Conservation (phyloP, 2,329 filamentous ascomycete genomes). For the Exserohilum turcica region DNA sequence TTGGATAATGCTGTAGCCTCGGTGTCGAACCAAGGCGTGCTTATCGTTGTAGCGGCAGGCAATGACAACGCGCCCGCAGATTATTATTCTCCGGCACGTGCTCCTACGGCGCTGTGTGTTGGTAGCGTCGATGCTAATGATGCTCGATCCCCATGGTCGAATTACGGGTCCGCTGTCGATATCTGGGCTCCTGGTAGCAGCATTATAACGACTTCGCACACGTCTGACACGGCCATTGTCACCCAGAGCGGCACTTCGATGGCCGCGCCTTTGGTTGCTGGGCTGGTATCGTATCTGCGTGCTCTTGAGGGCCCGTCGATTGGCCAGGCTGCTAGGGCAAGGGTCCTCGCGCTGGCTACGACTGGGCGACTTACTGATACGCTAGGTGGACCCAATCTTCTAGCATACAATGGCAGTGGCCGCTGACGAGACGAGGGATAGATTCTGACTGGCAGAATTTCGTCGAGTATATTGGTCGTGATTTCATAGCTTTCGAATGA, state of each 20-base stretch:
- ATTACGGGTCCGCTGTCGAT: slow-evolving; percentile 46
- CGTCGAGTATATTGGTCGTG: too few relatives aligned
- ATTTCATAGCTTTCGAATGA: too few relatives aligned
- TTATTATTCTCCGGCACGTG: slow-evolving; percentile 38
- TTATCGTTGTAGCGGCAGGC: slow-evolving; percentile 44
- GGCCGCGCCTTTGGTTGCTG: slow-evolving; percentile 70
- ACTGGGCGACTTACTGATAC: slow-evolving; percentile 25
- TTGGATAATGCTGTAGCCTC: slow-evolving; percentile 42
- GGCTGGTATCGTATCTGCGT: slow-evolving; percentile 71
- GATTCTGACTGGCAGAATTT: too few relatives aligned
- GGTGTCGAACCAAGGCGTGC: slow-evolving; percentile 37
- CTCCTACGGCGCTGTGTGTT: slow-evolving; percentile 43
- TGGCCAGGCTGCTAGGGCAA: slow-evolving; percentile 25
- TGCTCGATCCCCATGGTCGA: slow-evolving; percentile 30
- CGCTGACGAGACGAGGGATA: not conserved
- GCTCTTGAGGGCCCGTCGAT: slow-evolving; percentile 48
- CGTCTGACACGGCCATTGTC: slow-evolving; percentile 49
- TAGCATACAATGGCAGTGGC: slow-evolving; percentile 37
- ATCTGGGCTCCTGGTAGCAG: slow-evolving; percentile 47
- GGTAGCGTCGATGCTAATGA: slow-evolving; percentile 41
- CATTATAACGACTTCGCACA: slow-evolving; percentile 53
- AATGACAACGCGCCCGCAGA: slow-evolving; percentile 41
- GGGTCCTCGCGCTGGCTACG: slow-evolving; percentile 29
- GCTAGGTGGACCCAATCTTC: slow-evolving; percentile 25
- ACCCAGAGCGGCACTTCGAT: slow-evolving; percentile 65